Percentiles rank a stretch among this genome's conserved stretches.
These are phyloP conservation scores for Mucor racemosus DNA, from an alignment of 371 early-diverging fungal genomes.

Conservation along the genomic window DNA sequence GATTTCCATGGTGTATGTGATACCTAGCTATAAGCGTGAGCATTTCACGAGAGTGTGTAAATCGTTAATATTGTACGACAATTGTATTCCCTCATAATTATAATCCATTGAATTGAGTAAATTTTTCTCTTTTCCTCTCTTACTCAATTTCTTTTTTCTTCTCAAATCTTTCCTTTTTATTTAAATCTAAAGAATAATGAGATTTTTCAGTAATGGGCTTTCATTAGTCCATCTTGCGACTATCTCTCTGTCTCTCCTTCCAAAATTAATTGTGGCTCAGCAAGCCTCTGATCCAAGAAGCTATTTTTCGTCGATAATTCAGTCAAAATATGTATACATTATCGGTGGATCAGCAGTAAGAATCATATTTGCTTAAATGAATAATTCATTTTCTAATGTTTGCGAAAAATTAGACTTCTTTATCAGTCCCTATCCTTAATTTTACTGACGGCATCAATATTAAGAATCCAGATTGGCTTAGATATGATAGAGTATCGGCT, in stretches of 20 bases:
- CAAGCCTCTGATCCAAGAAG: conserved; percentile 14
- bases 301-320: conserved; percentile 20
- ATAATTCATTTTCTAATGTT: too few species aligned
- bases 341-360: conserved; percentile 38
- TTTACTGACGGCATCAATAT: conserved; percentile 29
- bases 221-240: conserved; percentile 18
- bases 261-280: conserved; percentile 9
- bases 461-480: conserved; percentile 29
- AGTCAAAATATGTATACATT: conserved; percentile 19
- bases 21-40: conserved; percentile 23
- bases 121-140: conserved; percentile 7
- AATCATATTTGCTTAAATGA: background rate
- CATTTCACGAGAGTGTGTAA: conserved; percentile 26
- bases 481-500: background rate
- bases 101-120: background rate
- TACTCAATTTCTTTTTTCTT: conserved; percentile 8
- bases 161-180: conserved; percentile 18
- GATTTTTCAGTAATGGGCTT: conserved; percentile 8
- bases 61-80: conserved; percentile 14
- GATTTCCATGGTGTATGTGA: background rate
- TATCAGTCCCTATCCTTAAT: conserved; percentile 37
- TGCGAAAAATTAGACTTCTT: conserved; percentile 17
- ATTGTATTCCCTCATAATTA: conserved; percentile 12
- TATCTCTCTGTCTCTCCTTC: conserved; percentile 9
- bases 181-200: conserved; percentile 8